Conservation (phyloP, 768 basidiomycete genomes). For the Mycena rebaudengoi region DNA sequence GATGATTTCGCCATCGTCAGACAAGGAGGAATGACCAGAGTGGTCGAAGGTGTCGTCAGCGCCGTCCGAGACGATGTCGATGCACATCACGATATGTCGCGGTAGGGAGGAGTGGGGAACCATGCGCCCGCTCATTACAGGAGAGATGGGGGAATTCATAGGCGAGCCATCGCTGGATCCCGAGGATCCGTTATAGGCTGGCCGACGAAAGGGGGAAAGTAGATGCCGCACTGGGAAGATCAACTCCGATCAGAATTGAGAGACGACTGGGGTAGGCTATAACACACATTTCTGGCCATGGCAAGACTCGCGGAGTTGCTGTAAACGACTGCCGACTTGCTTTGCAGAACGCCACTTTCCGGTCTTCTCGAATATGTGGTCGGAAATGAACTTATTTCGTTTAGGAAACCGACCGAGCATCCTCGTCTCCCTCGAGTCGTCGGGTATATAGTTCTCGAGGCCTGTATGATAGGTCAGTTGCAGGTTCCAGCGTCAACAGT, state of each 20-base stretch:
- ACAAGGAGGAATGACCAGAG: conserved; percentile 15
- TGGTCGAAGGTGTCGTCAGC: conserved; percentile 9
- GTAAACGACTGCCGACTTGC: conserved; percentile 82
- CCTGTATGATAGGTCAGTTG: conserved; percentile 39
- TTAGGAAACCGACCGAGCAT: conserved; percentile 64
- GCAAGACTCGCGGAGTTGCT: conserved; percentile 79
- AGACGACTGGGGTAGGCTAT: conserved; percentile 1
- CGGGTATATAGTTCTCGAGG: conserved; percentile 57
- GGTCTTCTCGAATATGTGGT: conserved; percentile 66
- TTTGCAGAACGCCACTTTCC: conserved; percentile 77
- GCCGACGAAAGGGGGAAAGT: conserved; percentile 46
- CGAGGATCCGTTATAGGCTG: conserved; percentile 31
- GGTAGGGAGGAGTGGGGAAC: conserved; percentile 4
- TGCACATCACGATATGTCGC: conserved; percentile 52
- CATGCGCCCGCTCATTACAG: conserved; percentile 21
- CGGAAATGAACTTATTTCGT: conserved; percentile 69
- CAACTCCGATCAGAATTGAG: background rate
- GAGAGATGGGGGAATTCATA: conserved; percentile 9
- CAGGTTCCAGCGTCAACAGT: background rate
- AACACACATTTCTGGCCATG: conserved; percentile 73
- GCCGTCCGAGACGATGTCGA: conserved; percentile 52
- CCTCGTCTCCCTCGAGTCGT: conserved; percentile 56
- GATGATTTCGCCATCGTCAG: conserved; percentile 35
- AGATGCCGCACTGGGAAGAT: conserved; percentile 50
- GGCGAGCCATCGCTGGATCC: conserved; percentile 1